phyloP scores from a whole-genome alignment of 2,329 filamentous ascomycete genomes.

The Aspergillus felis region DNA sequence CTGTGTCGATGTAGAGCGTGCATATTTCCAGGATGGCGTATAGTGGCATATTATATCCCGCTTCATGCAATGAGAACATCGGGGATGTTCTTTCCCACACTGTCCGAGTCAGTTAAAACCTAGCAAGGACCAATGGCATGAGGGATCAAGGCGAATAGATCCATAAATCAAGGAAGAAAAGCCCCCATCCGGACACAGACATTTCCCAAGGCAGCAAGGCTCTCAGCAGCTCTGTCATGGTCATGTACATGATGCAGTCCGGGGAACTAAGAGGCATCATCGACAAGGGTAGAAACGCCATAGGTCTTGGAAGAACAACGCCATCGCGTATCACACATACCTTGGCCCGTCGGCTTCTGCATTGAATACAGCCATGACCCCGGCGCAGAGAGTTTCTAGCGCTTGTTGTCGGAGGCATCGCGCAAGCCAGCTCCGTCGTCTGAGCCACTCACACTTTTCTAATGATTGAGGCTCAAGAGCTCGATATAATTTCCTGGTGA shows the following conservation, averaged over 20 bases:
- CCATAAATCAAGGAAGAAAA: neutral
- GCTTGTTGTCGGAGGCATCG: slow-evolving; percentile 16
- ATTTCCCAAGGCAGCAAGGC: neutral
- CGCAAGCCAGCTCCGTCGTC: neutral
- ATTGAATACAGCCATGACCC: slow-evolving; percentile 15
- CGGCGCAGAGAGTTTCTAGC: slow-evolving; percentile 11
- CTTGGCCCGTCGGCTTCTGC: slow-evolving; percentile 17
- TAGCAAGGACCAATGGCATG: neutral
- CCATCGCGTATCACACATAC: slow-evolving; percentile 11
- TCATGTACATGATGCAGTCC: neutral
- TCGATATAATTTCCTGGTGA: neutral
- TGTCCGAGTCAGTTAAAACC: slow-evolving; percentile 11
- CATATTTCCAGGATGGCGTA: slow-evolving; percentile 11
- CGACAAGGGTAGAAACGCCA: neutral
- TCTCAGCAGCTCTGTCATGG: neutral
- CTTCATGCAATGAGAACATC: slow-evolving; percentile 14
- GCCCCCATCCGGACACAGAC: neutral
- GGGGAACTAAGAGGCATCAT: neutral
- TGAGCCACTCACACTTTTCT: neutral
- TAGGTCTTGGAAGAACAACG: neutral
- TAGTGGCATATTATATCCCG: slow-evolving; percentile 14
- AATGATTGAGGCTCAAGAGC: neutral
- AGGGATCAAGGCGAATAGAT: neutral
- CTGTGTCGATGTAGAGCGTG: slow-evolving; percentile 10
- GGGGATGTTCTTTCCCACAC: slow-evolving; percentile 13